Evolutionary conservation across 2,329 filamentous ascomycete genomes (phyloP), one percentile per base, ranked within the genome.

Genomic region (Cordyceps pruinosa): DNA sequence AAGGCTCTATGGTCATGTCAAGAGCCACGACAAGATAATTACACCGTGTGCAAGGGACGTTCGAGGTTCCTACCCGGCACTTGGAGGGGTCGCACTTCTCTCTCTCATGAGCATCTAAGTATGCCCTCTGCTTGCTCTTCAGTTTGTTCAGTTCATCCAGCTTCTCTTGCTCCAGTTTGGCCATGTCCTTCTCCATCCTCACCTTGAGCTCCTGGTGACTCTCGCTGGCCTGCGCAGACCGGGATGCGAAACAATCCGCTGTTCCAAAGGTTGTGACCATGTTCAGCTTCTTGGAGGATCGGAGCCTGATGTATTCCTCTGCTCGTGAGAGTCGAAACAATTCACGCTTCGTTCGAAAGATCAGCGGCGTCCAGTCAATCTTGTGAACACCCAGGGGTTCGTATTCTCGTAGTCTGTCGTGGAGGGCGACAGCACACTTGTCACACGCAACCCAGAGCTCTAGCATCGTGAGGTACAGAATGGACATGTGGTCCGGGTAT

Each of bases 381-480:
- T 50, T 2, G 0, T 73, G 70, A 3, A 85, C 65, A 6, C 45
- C 53, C 2, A 73, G 73, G 0, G 76, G 73, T 15, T 71, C 62
- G 60, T 81, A 85, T 0, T 80, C 66, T 0, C 7, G n/a, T 0
- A 86, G 63, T 2, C 80, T 59, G 0, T 71, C 67, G 25, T 73
- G 70, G 0, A 66, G 57, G 0, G 39, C n/a, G 2, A 73, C 69
- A 1, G 76, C 76, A 4, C 70, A 70, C 52, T 69, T 76, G 59
- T 87, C 83, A 32, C 77, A 75, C 0, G 78, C 78, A 7, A 81
- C 64, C 84, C 84, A 87, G 0, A 87, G 64, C 54, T 85, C 80
- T 2, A 84, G 61, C 0, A 80, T 60, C 0, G 76, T 82, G 0
- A 87, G 69, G 1, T 82, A 59, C 77, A 84, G 83, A 3, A 76